Evolutionary conservation across 208 protist genomes (phyloP).

Genomic region (Strigomonas culicis): DNA sequence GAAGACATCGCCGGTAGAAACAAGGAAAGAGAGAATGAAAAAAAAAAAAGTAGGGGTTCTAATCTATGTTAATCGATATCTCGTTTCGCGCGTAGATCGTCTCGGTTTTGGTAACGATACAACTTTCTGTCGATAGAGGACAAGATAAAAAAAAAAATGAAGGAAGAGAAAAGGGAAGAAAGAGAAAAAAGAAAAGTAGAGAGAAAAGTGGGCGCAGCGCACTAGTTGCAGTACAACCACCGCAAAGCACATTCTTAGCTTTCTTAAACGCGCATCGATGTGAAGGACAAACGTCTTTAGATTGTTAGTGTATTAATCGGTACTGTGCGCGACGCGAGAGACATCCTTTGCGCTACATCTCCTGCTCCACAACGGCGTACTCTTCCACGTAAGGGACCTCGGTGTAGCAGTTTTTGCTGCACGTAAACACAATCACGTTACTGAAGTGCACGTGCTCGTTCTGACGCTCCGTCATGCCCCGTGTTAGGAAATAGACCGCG

Average conservation of each 20-base stretch:
- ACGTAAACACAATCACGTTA: conserved; percentile 81
- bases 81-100: not conserved
- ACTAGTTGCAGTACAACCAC: too few species aligned
- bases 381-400: conserved; percentile 50
- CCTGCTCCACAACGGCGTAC: conserved; percentile 72
- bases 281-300: not conserved
- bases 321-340: not conserved
- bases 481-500: conserved; percentile 78
- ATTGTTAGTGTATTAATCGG: not conserved
- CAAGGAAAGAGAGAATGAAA: conserved; percentile 20
- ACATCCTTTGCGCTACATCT: conserved; percentile 35
- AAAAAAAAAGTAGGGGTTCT: not conserved
- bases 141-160: not conserved
- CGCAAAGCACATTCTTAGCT: too few species aligned
- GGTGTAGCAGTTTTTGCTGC: conserved; percentile 65
- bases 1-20: conserved; percentile 7
- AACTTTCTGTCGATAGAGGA: not conserved
- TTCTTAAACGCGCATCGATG: too few species aligned
- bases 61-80: not conserved
- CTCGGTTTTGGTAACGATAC: too few species aligned
- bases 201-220: not conserved
- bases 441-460: conserved; percentile 75
- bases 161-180: not conserved
- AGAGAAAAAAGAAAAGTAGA: not conserved
- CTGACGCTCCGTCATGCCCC: conserved; percentile 41